Conservation (phyloP, 192 early-diverging fungal genomes). For the Linnemannia zychae region DNA sequence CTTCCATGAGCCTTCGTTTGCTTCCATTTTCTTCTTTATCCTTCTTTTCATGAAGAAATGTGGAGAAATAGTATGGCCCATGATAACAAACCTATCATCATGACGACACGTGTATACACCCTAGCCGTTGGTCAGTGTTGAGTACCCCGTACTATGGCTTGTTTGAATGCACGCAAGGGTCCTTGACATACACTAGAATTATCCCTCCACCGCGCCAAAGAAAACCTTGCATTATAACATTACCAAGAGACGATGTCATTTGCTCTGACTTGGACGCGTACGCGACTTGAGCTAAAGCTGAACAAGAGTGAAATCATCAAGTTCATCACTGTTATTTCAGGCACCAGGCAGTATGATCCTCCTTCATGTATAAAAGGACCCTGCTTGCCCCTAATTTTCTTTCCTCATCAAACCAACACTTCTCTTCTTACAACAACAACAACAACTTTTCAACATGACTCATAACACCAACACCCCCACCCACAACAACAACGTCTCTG, state of each 20-base stretch:
- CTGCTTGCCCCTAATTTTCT: not conserved
- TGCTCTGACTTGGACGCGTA: not conserved
- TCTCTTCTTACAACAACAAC: not conserved
- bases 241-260: not conserved
- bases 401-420: not conserved
- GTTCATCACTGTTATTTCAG: not conserved
- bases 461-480: conserved; percentile 19
- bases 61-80: not conserved
- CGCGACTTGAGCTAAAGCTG: not conserved
- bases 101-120: not conserved
- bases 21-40: not conserved
- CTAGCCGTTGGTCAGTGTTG: no score
- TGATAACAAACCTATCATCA: not conserved
- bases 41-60: not conserved
- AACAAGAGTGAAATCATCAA: conserved; percentile 1
- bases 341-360: not conserved
- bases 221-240: not conserved
- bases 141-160: not conserved
- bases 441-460: not conserved
- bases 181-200: no score
- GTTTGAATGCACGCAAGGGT: no score
- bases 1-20: not conserved
- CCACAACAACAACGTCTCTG: conserved; percentile 1
- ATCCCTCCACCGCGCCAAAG: no score
- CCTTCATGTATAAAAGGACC: not conserved